Percentiles rank a stretch among this genome's conserved stretches.
These are phyloP conservation scores for Choiromyces venosus DNA, from an alignment of 495 filamentous ascomycete species.

Conservation along the genomic window DNA sequence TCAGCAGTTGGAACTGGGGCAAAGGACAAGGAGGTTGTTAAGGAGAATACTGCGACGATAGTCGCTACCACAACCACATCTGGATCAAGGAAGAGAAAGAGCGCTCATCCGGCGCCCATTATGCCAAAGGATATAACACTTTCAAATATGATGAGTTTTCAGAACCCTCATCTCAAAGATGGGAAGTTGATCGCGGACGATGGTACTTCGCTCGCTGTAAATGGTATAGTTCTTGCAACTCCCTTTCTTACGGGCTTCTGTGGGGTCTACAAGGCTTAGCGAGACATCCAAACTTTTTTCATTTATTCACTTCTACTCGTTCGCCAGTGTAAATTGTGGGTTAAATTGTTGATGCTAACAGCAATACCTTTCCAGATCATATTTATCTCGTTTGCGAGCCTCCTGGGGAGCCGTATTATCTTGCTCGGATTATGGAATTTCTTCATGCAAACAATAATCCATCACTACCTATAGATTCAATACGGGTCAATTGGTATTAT, in stretches of 20 bases:
- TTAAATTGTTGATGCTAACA: constrained; percentile 32
- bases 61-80: constrained; percentile 42
- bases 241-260: constrained; percentile 16
- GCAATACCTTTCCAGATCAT: constrained; percentile 61
- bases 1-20: constrained; percentile 45
- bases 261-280: constrained; percentile 25
- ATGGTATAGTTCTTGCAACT: constrained; percentile 61
- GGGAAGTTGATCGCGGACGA: constrained; percentile 83
- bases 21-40: constrained; percentile 44
- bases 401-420: constrained; percentile 94
- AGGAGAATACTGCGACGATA: constrained; percentile 38
- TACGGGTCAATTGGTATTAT: constrained; percentile 98
- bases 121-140: constrained; percentile 38
- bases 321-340: background rate
- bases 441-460: constrained; percentile 70
- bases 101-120: constrained; percentile 28
- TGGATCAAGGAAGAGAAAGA: constrained; percentile 45
- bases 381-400: constrained; percentile 97
- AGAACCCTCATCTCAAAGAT: constrained; percentile 63
- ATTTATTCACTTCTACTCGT: constrained; percentile 2
- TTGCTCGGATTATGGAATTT: constrained; percentile 97
- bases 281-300: constrained; percentile 12
- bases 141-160: constrained; percentile 84
- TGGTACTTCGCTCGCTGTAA: constrained; percentile 71
- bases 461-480: constrained; percentile 67